These are phyloP conservation scores for Phytophthora macrochlamydospora DNA, from an alignment of 352 stramenopile species.

Conservation along the genomic window DNA sequence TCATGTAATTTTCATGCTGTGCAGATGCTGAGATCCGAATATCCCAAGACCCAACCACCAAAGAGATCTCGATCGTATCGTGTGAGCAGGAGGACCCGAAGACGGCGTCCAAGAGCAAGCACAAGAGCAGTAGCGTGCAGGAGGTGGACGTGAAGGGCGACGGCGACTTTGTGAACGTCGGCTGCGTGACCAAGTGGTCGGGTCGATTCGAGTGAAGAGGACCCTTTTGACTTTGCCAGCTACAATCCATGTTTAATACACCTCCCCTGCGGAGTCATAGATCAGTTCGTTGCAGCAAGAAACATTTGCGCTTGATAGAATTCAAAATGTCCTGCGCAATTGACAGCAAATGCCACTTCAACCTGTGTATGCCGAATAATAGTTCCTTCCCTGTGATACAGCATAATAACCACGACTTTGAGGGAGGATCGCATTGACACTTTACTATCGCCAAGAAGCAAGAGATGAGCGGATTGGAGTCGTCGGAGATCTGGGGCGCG, in stretches of 20 bases:
- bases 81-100: conserved; percentile 34
- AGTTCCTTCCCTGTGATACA: too few relatives aligned
- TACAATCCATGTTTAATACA: background rate
- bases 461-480: conserved; percentile 68
- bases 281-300: too few relatives aligned
- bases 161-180: conserved; percentile 41
- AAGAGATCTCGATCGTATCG: conserved; percentile 67
- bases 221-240: background rate
- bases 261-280: background rate
- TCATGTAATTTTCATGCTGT: background rate
- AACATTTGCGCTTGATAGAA: too few relatives aligned
- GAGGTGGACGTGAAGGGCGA: conserved; percentile 13
- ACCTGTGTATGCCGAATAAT: too few relatives aligned
- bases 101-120: conserved; percentile 7
- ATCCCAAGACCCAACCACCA: conserved; percentile 40
- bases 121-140: conserved; percentile 8
- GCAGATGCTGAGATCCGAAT: conserved; percentile 71
- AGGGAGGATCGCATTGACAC: conserved; percentile 1
- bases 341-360: too few relatives aligned
- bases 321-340: too few relatives aligned
- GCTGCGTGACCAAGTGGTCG: conserved; percentile 71
- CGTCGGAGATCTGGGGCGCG: conserved; percentile 64
- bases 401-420: too few relatives aligned
- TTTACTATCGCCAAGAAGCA: conserved; percentile 1
- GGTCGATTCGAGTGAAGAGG: conserved; percentile 60